Percentiles rank a stretch among this genome's conserved stretches.
Conservation (phyloP, 306 rosid species). For the Pyrus pyrifolia region DNA sequence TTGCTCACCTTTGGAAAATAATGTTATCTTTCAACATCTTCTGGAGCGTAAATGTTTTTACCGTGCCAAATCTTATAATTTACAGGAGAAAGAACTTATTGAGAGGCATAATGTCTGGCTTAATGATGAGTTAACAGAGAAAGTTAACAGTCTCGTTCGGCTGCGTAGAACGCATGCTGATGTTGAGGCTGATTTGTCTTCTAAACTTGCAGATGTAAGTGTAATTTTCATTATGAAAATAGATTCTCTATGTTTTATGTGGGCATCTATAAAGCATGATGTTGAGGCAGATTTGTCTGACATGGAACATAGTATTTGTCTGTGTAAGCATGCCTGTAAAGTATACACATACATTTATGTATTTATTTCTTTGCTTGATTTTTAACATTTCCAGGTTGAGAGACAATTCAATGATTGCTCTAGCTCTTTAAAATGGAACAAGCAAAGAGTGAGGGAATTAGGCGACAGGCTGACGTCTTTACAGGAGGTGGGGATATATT, state of each 20-base stretch:
- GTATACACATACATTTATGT: not conserved
- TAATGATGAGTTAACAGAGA: conserved; percentile 67
- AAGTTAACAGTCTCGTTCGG: conserved; percentile 56
- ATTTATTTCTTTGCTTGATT: not conserved
- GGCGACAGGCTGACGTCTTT: conserved; percentile 52
- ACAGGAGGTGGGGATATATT: conserved; percentile 59
- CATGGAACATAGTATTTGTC: not conserved
- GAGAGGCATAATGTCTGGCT: conserved; percentile 86
- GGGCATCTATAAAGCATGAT: not conserved
- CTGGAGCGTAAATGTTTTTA: not conserved
- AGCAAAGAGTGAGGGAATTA: conserved; percentile 70
- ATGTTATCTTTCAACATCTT: not conserved
- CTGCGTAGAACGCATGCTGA: conserved; percentile 59
- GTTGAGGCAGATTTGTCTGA: not conserved
- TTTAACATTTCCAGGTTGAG: conserved; percentile 45
- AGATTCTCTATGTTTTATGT: not conserved
- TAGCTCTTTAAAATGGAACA: conserved; percentile 70
- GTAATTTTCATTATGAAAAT: not conserved
- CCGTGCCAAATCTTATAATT: conserved; percentile 8
- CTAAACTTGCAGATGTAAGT: conserved; percentile 69
- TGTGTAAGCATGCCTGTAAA: not conserved
- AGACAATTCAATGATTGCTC: conserved; percentile 68
- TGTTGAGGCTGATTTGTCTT: conserved; percentile 63
- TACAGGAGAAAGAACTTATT: conserved; percentile 88
- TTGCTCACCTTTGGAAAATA: not conserved